Base-by-base conservation (phyloP, 2,329 filamentous ascomycete genomes). In the Neopestalotiopsis sp. region DNA sequence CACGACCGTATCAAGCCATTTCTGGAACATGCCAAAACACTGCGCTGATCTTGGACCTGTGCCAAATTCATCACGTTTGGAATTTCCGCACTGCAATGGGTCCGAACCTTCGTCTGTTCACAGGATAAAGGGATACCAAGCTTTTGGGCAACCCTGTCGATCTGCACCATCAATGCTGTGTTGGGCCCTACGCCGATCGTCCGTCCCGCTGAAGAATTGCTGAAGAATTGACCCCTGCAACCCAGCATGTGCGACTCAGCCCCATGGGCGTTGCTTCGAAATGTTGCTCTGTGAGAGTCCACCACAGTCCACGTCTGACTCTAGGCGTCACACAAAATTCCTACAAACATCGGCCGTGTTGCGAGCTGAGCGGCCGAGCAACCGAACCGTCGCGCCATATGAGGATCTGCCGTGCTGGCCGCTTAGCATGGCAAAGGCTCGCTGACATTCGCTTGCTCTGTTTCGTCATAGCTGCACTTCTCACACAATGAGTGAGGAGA, bases 121-220 rank as follows among this genome's bases (percentile, higher is more conserved):
- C 14, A 59, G 10, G 17, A 14, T 24, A 24, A 17, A 28, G 20
- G 20, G 42, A 61, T 67, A 67, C 65, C 56, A 67, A 67, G 65
- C 65, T 67, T 67, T 67, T 61, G 20, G 45, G 34, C n/a, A 38
- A 20, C 57, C 53, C 53, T 67, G 65, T 56, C 7, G 65, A 67
- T 67, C 65, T 42, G 28, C 65, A 30, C 28, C 53, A 12, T 61
- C 56, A 53, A 61, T 67, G 57, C 53, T 24, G 53, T 12, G 20
- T 12, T 12, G 28, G 6, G 34, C 34, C 34, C 34, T 34, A 10
- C 9, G 38, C n/a, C n/a, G 61, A 49, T 49, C 61, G 40, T n/a
- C 24, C 34, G 13, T 30, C 20, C 57, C 20, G 17, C 9, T 28
- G 13, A 24, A 59, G 30, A 28, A 10, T n/a, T 14, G 57, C n/a